Evolutionary conservation across 352 stramenopile genomes (phyloP).

Genomic region (Globisporangium orthogonon): DNA sequence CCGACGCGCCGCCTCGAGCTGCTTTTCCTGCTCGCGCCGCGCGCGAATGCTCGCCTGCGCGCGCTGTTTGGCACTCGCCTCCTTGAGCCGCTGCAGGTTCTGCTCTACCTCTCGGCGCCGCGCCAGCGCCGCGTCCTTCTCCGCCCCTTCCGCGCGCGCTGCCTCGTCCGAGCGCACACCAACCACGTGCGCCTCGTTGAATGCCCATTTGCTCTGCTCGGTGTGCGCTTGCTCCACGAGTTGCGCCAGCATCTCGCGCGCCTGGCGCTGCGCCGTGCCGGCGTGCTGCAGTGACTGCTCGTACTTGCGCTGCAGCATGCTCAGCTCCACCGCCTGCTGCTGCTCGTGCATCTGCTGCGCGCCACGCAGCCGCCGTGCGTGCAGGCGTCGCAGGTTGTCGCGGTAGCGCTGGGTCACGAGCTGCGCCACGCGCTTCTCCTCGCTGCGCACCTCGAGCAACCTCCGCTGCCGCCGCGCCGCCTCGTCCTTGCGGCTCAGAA

Average conservation of each 20-base stretch:
- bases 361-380: constrained; percentile 23
- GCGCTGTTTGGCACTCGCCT: constrained; percentile 34
- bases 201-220: constrained; percentile 52
- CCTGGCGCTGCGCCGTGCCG: constrained; percentile 53
- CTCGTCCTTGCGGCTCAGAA: constrained; percentile 52
- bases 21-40: constrained; percentile 26
- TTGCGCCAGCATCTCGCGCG: constrained; percentile 45
- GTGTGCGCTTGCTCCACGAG: constrained; percentile 39
- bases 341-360: constrained; percentile 19
- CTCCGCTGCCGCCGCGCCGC: constrained; percentile 34
- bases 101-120: constrained; percentile 30
- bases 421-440: constrained; percentile 54
- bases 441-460: constrained; percentile 48
- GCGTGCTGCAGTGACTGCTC: constrained; percentile 54
- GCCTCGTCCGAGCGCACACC: constrained; percentile 33
- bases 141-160: constrained; percentile 16
- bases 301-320: constrained; percentile 41
- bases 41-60: constrained; percentile 31
- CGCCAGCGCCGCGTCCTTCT: constrained; percentile 18
- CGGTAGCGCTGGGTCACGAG: constrained; percentile 69
- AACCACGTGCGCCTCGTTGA: constrained; percentile 24
- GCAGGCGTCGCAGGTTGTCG: constrained; percentile 50
- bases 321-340: constrained; percentile 35
- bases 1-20: constrained; percentile 17
- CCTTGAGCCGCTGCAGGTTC: constrained; percentile 37